phyloP scores from a whole-genome alignment of 1,284 basidiomycete genomes.

The Ceratobasidium sp. region DNA sequence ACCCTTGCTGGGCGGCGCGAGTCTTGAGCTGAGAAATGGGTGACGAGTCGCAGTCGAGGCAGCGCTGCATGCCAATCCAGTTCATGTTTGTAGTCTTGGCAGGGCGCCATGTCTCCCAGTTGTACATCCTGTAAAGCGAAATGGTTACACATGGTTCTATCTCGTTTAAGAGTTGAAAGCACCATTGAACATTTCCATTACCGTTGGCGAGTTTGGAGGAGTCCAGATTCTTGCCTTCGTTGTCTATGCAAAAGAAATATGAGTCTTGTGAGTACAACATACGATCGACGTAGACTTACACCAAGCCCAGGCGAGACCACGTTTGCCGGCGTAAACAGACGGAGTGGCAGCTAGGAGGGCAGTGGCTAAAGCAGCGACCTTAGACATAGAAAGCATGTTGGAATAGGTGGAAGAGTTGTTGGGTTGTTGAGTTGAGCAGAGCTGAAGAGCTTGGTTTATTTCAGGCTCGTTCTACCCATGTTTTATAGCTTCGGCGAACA shows the following conservation, averaged over 20 bases:
- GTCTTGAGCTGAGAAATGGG: slow-evolving; percentile 28
- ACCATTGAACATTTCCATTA: slow-evolving; percentile 12
- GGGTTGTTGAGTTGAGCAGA: background rate
- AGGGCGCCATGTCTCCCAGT: slow-evolving; percentile 36
- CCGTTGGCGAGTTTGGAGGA: slow-evolving; percentile 5
- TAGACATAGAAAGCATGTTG: slow-evolving; percentile 16
- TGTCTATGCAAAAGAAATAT: slow-evolving; percentile 3
- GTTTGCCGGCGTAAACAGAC: slow-evolving; percentile 7
- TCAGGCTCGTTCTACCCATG: background rate
- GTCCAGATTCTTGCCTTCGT: slow-evolving; percentile 22
- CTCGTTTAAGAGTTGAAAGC: background rate
- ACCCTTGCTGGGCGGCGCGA: slow-evolving; percentile 31
- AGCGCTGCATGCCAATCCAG: slow-evolving; percentile 31
- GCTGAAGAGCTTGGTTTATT: background rate
- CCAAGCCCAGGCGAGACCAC: slow-evolving; percentile 35
- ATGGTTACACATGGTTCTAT: background rate
- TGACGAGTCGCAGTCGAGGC: slow-evolving; percentile 26
- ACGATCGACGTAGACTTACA: slow-evolving; percentile 12
- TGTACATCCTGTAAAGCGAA: slow-evolving; percentile 19
- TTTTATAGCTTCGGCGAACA: background rate
- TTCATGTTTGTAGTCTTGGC: slow-evolving; percentile 36
- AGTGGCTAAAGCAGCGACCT: background rate
- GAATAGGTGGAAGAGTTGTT: background rate
- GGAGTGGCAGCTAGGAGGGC: slow-evolving; percentile 7
- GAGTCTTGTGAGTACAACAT: background rate